Percentiles rank a stretch among this genome's conserved stretches.
Evolutionary conservation across 164 flowering plant species (phyloP).

Genomic region (Vitis rotundifolia): DNA sequence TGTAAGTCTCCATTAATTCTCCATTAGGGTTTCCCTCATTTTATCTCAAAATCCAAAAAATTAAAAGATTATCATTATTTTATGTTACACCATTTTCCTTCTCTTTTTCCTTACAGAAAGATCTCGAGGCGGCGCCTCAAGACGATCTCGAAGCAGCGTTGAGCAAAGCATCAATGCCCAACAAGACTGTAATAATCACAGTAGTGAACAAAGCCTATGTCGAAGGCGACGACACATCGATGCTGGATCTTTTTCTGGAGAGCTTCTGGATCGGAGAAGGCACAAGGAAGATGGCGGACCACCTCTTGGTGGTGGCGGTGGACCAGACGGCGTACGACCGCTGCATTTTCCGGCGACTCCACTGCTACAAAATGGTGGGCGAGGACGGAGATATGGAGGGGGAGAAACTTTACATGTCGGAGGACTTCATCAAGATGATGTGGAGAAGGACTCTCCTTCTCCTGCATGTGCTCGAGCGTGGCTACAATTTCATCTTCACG

Average conservation of each 20-base stretch:
- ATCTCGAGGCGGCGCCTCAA: background rate
- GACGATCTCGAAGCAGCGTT: conserved; percentile 43
- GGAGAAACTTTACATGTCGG: conserved; percentile 69
- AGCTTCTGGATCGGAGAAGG: conserved; percentile 70
- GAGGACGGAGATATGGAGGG: conserved; percentile 60
- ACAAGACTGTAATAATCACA: conserved; percentile 64
- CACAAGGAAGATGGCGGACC: conserved; percentile 45
- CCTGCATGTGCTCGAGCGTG: conserved; percentile 53
- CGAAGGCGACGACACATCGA: conserved; percentile 35
- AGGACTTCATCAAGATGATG: conserved; percentile 80
- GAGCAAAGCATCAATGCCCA: conserved; percentile 36
- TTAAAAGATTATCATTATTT: too few species aligned
- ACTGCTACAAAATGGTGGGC: conserved; percentile 58
- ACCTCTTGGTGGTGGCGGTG: conserved; percentile 58
- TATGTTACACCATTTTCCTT: too few species aligned
- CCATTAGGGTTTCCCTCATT: too few species aligned
- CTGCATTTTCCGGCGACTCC: conserved; percentile 48
- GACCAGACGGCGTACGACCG: conserved; percentile 60
- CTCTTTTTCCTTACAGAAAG: conserved; percentile 2
- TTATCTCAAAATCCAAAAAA: too few species aligned
- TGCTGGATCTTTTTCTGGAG: conserved; percentile 71
- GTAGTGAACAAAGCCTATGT: conserved; percentile 68
- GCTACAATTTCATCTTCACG: conserved; percentile 78
- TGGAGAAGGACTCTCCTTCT: conserved; percentile 74
- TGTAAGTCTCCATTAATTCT: conserved; percentile 15